Evolutionary conservation across 164 flowering plant genomes (phyloP), one percentile per base, ranked within the genome.

Genomic region (Magnolia kwangsiensis): DNA sequence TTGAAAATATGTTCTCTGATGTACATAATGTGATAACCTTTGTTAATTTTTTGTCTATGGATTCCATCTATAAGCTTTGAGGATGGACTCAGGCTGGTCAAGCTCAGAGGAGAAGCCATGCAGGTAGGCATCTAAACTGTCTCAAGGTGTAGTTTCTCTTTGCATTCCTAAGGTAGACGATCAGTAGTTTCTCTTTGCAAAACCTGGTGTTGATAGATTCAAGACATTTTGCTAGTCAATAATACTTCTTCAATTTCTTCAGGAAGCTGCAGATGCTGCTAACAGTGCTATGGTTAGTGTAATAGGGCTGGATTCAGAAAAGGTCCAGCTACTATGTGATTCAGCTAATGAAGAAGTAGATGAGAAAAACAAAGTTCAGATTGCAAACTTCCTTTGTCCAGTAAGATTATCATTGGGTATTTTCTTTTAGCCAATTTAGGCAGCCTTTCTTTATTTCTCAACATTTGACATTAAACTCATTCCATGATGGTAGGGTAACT

Each of bases 181-280:
- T 27, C 68, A 65, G 7, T 65, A 65, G 29, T 16, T 11, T 16
- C 18, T 55, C 61, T 55, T 37, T 16, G 18, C 18, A 9, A 0
- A 18, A 37, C 37, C 63, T 71, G 49, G 13, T 2, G 31, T 55
- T 27, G 68, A 74, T 74, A 27, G 7, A 67, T 63, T 61, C 49
- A 45, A 27, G 23, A 37, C 49, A 69, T 55, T 61, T 76, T 78
- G 2, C 23, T 29, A 45, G 64, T 4, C 49, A 21, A n/a, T 72
- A 1, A 51, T 67, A 23, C 21, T 67, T 71, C 69, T 13, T 73
- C 51, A 51, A 64, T 79, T 80, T 75, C 74, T 80, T 23, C 87
- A 96, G 99, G 99, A 90, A 78, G 99, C 98, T 77, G 82, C 99
- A 66, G 97, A 96, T 91, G 98, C 98, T 81, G 97, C 96, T 69